Percentiles rank a stretch among this genome's conserved stretches.
Conservation (phyloP, 73 alveolate genomes). For the Symbiodinium natans region DNA sequence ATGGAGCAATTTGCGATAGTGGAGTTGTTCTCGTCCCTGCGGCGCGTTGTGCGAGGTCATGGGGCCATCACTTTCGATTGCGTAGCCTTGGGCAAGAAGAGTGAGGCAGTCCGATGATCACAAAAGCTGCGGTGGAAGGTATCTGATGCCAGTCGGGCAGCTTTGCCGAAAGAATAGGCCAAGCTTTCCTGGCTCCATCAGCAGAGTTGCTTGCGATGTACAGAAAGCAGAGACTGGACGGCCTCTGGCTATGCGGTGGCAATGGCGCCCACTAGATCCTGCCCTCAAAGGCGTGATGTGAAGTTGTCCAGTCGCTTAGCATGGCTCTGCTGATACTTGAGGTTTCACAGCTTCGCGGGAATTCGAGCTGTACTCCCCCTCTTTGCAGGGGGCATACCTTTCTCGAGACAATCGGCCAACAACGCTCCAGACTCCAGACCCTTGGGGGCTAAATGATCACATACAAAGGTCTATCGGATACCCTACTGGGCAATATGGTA, state of each 20-base stretch:
- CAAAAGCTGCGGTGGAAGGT: background rate
- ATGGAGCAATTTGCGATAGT: too few species aligned
- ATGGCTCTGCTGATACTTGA: background rate
- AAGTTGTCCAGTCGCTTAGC: background rate
- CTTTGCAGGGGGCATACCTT: too few species aligned
- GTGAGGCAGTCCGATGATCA: background rate
- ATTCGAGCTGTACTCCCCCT: background rate
- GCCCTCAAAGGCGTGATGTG: too few species aligned
- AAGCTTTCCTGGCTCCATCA: background rate
- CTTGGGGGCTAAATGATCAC: too few species aligned
- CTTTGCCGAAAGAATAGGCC: background rate
- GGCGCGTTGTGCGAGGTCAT: background rate
- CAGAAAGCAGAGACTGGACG: background rate
- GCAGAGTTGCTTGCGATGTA: background rate
- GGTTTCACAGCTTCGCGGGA: background rate
- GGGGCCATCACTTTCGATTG: background rate
- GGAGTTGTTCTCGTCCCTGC: too few species aligned
- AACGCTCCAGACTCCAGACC: too few species aligned
- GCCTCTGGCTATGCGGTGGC: too few species aligned
- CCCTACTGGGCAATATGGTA: background rate
- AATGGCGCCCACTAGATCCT: too few species aligned
- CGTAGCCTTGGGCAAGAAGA: background rate
- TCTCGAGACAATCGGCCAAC: too few species aligned
- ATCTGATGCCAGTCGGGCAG: too few species aligned
- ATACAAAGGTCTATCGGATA: too few species aligned